Evolutionary conservation across 192 early-diverging fungal species (phyloP).

Genomic region (Jimgerdemannia lactiflua): DNA sequence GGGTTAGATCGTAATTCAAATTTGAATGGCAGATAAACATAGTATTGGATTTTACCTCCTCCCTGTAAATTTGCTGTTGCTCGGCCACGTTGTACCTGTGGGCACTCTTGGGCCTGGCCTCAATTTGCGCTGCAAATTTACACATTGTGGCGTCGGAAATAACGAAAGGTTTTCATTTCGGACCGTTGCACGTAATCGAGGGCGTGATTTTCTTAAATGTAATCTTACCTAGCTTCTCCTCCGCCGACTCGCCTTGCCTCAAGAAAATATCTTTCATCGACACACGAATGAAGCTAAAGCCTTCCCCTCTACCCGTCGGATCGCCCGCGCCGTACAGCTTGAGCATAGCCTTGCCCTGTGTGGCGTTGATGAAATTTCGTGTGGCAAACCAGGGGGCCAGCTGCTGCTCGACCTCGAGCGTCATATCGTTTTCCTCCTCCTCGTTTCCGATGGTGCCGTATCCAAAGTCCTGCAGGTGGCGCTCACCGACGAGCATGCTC

Average conservation of each 20-base stretch:
- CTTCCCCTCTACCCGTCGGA: slow-evolving; percentile 92
- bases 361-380: slow-evolving; percentile 93
- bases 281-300: slow-evolving; percentile 96
- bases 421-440: slow-evolving; percentile 63
- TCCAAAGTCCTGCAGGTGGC: slow-evolving; percentile 87
- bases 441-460: slow-evolving; percentile 76
- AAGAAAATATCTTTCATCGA: slow-evolving; percentile 98
- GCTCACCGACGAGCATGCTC: slow-evolving; percentile 90
- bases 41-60: slow-evolving; percentile 54
- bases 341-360: slow-evolving; percentile 92
- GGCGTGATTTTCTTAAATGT: background rate
- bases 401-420: slow-evolving; percentile 86
- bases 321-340: slow-evolving; percentile 96
- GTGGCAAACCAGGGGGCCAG: slow-evolving; percentile 95
- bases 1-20: background rate
- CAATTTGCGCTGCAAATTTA: slow-evolving; percentile 61
- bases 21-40: background rate
- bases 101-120: slow-evolving; percentile 75
- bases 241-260: slow-evolving; percentile 77
- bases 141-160: too few relatives aligned
- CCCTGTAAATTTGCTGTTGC: slow-evolving; percentile 91
- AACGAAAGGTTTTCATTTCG: too few relatives aligned
- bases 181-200: too few relatives aligned
- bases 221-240: slow-evolving; percentile 64
- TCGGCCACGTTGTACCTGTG: slow-evolving; percentile 88